phyloP scores from a whole-genome alignment of 2,329 filamentous ascomycete genomes.

The Mycocentrospora acerina region DNA sequence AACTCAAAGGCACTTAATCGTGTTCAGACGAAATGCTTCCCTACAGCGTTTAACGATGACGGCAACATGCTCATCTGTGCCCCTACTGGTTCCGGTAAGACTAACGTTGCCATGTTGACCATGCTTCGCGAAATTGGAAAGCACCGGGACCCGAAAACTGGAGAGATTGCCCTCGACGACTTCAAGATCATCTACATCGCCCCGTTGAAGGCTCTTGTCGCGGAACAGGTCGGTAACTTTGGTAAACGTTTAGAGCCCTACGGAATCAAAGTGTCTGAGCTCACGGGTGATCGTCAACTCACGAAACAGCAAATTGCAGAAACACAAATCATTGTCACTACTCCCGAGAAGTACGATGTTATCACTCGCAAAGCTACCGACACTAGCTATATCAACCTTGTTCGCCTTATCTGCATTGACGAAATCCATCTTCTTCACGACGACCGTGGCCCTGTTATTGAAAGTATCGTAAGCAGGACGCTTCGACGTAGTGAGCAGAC shows the following conservation, averaged over 20 bases:
- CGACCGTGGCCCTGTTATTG: constrained; percentile 91
- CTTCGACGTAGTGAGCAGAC: constrained; percentile 93
- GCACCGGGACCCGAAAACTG: constrained; percentile 82
- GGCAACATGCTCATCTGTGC: constrained; percentile 98
- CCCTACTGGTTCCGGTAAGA: constrained; percentile 96
- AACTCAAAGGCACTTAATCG: constrained; percentile 86
- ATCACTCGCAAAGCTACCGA: constrained; percentile 98
- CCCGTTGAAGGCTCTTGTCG: constrained; percentile 90
- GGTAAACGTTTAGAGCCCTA: constrained; percentile 87
- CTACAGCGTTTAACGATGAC: constrained; percentile 87
- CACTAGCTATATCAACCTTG: constrained; percentile 94
- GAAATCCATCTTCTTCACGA: constrained; percentile 98
- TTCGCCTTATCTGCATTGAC: constrained; percentile 92
- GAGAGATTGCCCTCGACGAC: constrained; percentile 91
- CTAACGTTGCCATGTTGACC: constrained; percentile 95
- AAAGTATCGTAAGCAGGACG: constrained; percentile 94
- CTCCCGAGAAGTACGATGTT: constrained; percentile 98
- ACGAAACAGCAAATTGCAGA: constrained; percentile 98
- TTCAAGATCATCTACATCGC: constrained; percentile 99
- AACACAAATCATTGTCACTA: constrained; percentile 97
- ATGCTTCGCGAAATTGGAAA: constrained; percentile 97
- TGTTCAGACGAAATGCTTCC: constrained; percentile 92
- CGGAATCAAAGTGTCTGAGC: constrained; percentile 88
- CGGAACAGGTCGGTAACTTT: constrained; percentile 98
- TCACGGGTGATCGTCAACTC: constrained; percentile 96